Conservation (phyloP, 2,329 filamentous ascomycete species). For the Westerdykella sp. region DNA sequence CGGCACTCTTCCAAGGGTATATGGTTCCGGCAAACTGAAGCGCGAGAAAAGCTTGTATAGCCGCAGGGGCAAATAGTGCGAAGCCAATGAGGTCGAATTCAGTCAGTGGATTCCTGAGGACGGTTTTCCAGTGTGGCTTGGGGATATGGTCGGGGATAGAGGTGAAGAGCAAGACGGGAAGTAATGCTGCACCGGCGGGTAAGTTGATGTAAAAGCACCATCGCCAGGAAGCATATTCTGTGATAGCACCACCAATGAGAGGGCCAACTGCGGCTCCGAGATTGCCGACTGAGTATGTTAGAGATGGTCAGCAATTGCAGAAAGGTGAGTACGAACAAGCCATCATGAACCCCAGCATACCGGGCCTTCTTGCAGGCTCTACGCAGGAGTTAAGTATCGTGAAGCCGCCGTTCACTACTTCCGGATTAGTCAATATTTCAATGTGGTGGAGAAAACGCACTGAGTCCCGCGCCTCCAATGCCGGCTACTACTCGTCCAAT, state of each 20-base stretch:
- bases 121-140: background rate
- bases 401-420: background rate
- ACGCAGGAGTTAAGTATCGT: background rate
- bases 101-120: background rate
- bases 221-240: background rate
- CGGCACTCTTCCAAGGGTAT: no score
- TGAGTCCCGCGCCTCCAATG: background rate
- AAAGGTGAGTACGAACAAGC: no score
- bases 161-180: slow-evolving; percentile 17
- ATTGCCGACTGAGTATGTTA: background rate
- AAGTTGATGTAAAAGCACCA: slow-evolving; percentile 38
- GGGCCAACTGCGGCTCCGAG: background rate
- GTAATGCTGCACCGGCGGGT: slow-evolving; percentile 37
- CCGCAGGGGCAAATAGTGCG: slow-evolving; percentile 28
- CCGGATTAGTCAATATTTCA: background rate
- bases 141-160: slow-evolving; percentile 10
- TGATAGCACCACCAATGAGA: slow-evolving; percentile 1
- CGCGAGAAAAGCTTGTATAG: background rate
- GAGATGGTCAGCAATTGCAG: slow-evolving; percentile 16
- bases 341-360: background rate
- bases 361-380: background rate
- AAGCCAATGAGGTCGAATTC: slow-evolving; percentile 36
- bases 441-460: background rate
- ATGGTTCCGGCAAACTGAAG: no score
- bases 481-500: slow-evolving; percentile 3